Percentiles rank a stretch among this genome's conserved stretches.
phyloP scores from a whole-genome alignment of 768 basidiomycete species.

The Psilocybe subaeruginosa region DNA sequence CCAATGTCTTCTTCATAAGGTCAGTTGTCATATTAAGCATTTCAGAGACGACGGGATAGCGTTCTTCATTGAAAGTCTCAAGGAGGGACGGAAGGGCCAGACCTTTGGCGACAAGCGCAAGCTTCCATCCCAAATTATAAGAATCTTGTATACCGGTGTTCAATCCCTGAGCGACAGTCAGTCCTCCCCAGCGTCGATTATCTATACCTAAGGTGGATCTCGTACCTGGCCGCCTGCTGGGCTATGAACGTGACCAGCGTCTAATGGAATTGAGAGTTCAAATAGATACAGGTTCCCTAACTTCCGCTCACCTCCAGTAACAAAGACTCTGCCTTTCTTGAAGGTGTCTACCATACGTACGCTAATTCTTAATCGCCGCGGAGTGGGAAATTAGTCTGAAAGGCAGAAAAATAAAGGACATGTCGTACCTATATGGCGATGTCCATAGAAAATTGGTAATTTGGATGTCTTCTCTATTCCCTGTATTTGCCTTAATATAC shows the following conservation, averaged over 20 bases:
- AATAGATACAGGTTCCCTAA: not conserved
- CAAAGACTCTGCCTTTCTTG: conserved; percentile 40
- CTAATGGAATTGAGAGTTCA: not conserved
- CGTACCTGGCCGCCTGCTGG: conserved; percentile 32
- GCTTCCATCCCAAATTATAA: conserved; percentile 42
- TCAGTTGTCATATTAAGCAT: conserved; percentile 34
- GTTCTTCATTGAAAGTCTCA: conserved; percentile 35
- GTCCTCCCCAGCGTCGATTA: no score
- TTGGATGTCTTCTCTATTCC: conserved; percentile 31
- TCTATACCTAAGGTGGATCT: not conserved
- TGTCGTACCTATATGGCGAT: conserved; percentile 14
- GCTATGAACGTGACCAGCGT: conserved; percentile 37
- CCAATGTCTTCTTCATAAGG: conserved; percentile 17
- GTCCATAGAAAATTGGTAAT: conserved; percentile 31
- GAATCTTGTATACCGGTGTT: conserved; percentile 37
- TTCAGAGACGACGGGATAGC: conserved; percentile 38
- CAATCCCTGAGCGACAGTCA: conserved; percentile 23
- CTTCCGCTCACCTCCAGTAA: conserved; percentile 40
- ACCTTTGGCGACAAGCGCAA: conserved; percentile 34
- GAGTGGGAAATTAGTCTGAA: no score
- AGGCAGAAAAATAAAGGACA: not conserved
- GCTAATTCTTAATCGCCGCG: not conserved
- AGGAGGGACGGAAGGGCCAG: conserved; percentile 29
- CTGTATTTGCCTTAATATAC: conserved; percentile 18
- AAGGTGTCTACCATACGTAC: conserved; percentile 45